phyloP scores from a whole-genome alignment of 1,284 basidiomycete genomes.

The Puccinia novopanici region DNA sequence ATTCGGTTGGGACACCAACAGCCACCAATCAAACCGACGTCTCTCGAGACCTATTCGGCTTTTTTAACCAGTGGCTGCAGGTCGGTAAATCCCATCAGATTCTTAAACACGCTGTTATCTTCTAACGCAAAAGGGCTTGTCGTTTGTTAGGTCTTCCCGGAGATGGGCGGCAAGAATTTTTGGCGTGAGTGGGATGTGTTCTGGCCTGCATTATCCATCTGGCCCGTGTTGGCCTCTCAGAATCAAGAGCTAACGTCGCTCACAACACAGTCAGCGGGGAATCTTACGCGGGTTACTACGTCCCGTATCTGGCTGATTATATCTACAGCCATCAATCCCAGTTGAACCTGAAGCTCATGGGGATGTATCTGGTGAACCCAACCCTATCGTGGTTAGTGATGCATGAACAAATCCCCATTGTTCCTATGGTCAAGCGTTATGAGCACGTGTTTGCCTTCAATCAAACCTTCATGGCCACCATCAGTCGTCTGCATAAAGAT shows the following conservation, averaged over 20 bases:
- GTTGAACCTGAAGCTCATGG: conserved; percentile 30
- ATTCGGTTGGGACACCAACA: conserved; percentile 28
- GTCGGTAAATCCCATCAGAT: neutral
- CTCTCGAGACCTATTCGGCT: conserved; percentile 35
- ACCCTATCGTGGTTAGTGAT: conserved; percentile 31
- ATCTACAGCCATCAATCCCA: conserved; percentile 34
- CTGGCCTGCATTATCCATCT: neutral
- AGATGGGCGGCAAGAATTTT: conserved; percentile 45
- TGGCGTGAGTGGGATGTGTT: conserved; percentile 26
- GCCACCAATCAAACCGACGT: conserved; percentile 45
- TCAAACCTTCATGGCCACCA: conserved; percentile 20
- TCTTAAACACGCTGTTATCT: neutral
- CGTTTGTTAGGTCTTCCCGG: conserved; percentile 41
- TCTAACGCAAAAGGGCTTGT: neutral
- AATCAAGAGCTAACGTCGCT: neutral
- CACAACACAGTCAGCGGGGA: conserved; percentile 34
- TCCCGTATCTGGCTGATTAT: conserved; percentile 45
- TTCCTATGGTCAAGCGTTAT: conserved; percentile 43
- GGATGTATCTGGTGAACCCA: conserved; percentile 36
- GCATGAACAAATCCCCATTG: conserved; percentile 28
- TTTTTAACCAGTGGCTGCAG: conserved; percentile 41
- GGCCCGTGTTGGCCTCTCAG: neutral
- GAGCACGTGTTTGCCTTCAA: conserved; percentile 42
- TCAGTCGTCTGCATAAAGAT: conserved; percentile 30
- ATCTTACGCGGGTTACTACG: conserved; percentile 45